These are phyloP conservation scores for Xerocomellus chrysenteron DNA, from an alignment of 768 basidiomycete genomes.

Conservation along the genomic window DNA sequence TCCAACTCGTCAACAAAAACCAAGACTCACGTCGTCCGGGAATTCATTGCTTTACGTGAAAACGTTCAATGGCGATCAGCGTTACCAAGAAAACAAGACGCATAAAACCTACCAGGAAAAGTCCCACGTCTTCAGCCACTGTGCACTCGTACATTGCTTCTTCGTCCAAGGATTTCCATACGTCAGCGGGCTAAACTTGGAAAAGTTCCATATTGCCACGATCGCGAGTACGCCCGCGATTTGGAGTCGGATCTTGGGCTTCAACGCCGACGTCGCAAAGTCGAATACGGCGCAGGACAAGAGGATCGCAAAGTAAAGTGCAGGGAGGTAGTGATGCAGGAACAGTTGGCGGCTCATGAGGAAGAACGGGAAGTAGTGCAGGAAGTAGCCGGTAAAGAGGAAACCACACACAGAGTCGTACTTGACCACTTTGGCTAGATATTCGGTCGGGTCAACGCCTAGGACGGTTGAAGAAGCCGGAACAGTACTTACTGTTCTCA, in stretches of 20 bases:
- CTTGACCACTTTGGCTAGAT: slow-evolving; percentile 80
- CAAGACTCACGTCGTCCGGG: slow-evolving; percentile 54
- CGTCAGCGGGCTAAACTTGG: slow-evolving; percentile 73
- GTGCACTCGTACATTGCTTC: slow-evolving; percentile 66
- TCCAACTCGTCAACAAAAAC: not conserved
- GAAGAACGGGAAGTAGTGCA: slow-evolving; percentile 98
- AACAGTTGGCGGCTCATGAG: slow-evolving; percentile 97
- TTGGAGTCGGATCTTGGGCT: slow-evolving; percentile 76
- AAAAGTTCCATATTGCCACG: slow-evolving; percentile 75
- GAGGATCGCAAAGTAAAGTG: slow-evolving; percentile 90
- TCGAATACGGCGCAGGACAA: slow-evolving; percentile 79
- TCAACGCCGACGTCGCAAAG: slow-evolving; percentile 73
- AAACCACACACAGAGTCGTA: slow-evolving; percentile 91
- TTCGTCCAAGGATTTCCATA: slow-evolving; percentile 92
- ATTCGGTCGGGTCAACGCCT: not conserved
- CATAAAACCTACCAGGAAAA: slow-evolving; percentile 69
- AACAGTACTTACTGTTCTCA: slow-evolving; percentile 68
- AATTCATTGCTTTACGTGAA: slow-evolving; percentile 58
- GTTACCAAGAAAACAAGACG: not conserved
- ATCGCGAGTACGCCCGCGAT: slow-evolving; percentile 74
- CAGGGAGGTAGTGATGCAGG: slow-evolving; percentile 97
- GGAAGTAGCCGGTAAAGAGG: slow-evolving; percentile 85
- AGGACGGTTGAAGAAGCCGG: slow-evolving; percentile 1
- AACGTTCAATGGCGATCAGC: not conserved
- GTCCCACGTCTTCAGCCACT: slow-evolving; percentile 95